A percentile compares a stretch with the other conserved stretches of the same genome.
Conservation (phyloP, 768 basidiomycete species). For the Boletus vermiculosoides region DNA sequence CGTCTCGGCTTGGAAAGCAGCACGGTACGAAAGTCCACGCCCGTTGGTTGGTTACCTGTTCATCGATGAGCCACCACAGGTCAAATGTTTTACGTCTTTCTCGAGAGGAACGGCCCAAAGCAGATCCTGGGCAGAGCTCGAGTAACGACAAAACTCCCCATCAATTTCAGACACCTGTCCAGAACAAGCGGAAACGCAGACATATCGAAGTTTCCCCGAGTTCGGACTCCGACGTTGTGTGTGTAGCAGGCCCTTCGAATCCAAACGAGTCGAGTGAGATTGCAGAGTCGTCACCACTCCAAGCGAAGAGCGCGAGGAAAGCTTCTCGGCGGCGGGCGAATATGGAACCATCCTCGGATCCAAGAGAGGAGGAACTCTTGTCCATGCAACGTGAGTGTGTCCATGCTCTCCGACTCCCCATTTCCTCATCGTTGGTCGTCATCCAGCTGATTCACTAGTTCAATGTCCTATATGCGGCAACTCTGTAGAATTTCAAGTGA, state of each 20-base stretch:
- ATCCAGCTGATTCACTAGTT: slow-evolving; percentile 39
- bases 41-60: background rate
- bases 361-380: slow-evolving; percentile 29
- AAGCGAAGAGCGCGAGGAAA: slow-evolving; percentile 21
- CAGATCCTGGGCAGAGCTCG: slow-evolving; percentile 6
- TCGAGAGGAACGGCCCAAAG: slow-evolving; percentile 30
- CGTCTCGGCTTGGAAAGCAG: slow-evolving; percentile 66
- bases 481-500: slow-evolving; percentile 42
- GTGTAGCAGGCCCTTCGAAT: slow-evolving; percentile 32
- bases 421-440: slow-evolving; percentile 1
- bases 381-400: slow-evolving; percentile 16
- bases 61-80: slow-evolving; percentile 29
- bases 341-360: slow-evolving; percentile 32
- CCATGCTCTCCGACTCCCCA: background rate
- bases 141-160: slow-evolving; percentile 17
- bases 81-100: slow-evolving; percentile 44
- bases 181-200: slow-evolving; percentile 39
- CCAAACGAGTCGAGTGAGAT: slow-evolving; percentile 23
- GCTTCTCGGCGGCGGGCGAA: slow-evolving; percentile 8
- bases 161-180: slow-evolving; percentile 13
- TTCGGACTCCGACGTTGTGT: slow-evolving; percentile 31
- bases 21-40: slow-evolving; percentile 48
- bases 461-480: slow-evolving; percentile 63
- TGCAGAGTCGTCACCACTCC: slow-evolving; percentile 23
- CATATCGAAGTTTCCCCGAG: slow-evolving; percentile 17